These are phyloP conservation scores for Cladophialophora carrionii DNA, from an alignment of 2,329 filamentous ascomycete species.

Conservation along the genomic window DNA sequence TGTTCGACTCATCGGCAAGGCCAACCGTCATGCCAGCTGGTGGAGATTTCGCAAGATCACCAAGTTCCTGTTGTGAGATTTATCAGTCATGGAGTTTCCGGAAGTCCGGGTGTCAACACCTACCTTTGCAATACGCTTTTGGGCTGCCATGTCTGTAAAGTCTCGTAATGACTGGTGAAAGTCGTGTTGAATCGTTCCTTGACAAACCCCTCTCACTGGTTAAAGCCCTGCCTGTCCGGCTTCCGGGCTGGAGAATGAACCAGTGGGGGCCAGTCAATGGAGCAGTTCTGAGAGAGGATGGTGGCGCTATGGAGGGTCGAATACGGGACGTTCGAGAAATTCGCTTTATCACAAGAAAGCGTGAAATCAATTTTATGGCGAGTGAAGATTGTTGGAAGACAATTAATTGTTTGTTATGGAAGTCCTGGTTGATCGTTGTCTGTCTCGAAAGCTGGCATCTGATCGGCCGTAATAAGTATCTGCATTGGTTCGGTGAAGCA, in stretches of 20 bases:
- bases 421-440: background rate
- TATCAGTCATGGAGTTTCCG: background rate
- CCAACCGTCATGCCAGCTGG: conserved; percentile 61
- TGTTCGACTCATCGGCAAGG: conserved; percentile 64
- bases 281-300: background rate
- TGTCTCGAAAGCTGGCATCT: background rate
- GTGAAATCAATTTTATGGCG: background rate
- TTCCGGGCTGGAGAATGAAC: background rate
- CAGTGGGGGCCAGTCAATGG: conserved; percentile 7
- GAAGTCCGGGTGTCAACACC: background rate
- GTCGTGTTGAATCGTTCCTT: background rate
- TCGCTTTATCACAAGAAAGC: background rate
- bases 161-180: background rate
- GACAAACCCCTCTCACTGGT: conserved; percentile 8
- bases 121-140: conserved; percentile 55
- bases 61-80: conserved; percentile 57
- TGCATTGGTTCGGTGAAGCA: conserved; percentile 5
- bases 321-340: background rate
- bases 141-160: conserved; percentile 38
- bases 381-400: background rate
- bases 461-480: conserved; percentile 4
- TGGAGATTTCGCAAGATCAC: conserved; percentile 60
- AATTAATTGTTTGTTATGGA: background rate
- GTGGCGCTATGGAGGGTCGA: background rate
- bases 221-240: conserved; percentile 11